Evolutionary conservation across 2,329 filamentous ascomycete species (phyloP).

Genomic region (Sclerotinia trifoliorum): DNA sequence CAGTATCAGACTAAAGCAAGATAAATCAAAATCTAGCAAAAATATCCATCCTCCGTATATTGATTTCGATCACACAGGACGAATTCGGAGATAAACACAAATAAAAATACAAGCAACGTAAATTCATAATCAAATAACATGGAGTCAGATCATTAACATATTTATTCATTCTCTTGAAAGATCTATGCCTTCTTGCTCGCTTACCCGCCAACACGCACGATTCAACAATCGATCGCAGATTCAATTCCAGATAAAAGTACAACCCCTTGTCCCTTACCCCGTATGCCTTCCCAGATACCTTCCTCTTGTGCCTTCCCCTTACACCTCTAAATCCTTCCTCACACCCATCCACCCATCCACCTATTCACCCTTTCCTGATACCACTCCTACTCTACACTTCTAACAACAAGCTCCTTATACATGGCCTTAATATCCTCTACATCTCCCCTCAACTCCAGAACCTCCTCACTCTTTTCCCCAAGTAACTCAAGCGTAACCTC

Average conservation of each 20-base stretch:
- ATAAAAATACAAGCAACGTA: too few relatives aligned
- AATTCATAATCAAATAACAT: neutral
- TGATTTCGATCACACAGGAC: too few relatives aligned
- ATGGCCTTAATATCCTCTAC: conserved; percentile 93
- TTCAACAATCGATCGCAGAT: neutral
- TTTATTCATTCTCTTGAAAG: neutral
- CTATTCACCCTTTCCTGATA: neutral
- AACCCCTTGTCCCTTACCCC: neutral
- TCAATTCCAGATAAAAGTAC: neutral
- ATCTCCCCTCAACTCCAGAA: conserved; percentile 86
- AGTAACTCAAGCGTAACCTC: conserved; percentile 91
- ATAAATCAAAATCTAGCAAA: too few relatives aligned
- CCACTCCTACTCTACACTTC: conserved; percentile 9
- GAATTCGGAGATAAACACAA: too few relatives aligned
- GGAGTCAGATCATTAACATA: neutral
- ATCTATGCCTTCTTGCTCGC: neutral
- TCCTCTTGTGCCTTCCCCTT: too few relatives aligned
- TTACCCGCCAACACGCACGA: neutral
- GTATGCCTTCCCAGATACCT: too few relatives aligned
- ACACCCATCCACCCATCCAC: neutral
- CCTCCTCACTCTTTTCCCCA: conserved; percentile 93
- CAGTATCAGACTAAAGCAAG: too few relatives aligned
- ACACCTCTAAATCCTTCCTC: neutral
- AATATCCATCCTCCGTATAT: too few relatives aligned
- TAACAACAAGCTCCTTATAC: conserved; percentile 78